Evolutionary conservation across 139 green algal genomes (phyloP).

Genomic region (Eudorina sp.): DNA sequence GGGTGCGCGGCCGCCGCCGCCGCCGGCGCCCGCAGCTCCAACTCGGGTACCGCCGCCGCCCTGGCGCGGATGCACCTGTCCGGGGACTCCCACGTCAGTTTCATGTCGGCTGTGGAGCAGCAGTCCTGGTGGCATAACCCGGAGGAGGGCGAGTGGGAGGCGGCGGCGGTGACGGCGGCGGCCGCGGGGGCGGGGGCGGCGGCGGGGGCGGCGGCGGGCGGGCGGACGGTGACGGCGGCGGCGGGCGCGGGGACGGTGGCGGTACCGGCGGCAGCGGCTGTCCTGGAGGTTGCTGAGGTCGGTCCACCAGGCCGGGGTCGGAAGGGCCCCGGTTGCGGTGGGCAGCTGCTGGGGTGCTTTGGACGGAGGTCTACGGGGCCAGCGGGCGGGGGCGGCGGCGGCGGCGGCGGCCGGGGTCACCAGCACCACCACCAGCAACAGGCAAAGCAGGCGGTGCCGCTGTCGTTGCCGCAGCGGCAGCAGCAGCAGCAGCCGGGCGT

Average conservation of each 20-base stretch:
- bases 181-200: neutral
- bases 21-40: too few relatives aligned
- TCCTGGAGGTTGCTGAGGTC: too few relatives aligned
- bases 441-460: neutral
- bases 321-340: too few relatives aligned
- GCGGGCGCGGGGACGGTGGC: neutral
- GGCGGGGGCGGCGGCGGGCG: neutral
- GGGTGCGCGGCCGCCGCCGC: too few relatives aligned
- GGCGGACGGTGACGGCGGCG: neutral
- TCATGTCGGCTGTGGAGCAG: neutral
- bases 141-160: neutral
- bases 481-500: neutral
- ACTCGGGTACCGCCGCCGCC: too few relatives aligned
- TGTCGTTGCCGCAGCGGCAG: too few relatives aligned
- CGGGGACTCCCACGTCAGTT: neutral
- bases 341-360: too few relatives aligned
- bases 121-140: neutral
- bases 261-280: neutral
- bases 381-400: neutral
- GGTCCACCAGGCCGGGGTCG: too few relatives aligned
- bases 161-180: neutral
- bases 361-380: too few relatives aligned
- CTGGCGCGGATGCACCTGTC: neutral
- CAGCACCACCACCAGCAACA: neutral
- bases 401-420: neutral